These are phyloP conservation scores for Begonia fuchsioides DNA, from an alignment of 306 rosid species.

Conservation along the genomic window DNA sequence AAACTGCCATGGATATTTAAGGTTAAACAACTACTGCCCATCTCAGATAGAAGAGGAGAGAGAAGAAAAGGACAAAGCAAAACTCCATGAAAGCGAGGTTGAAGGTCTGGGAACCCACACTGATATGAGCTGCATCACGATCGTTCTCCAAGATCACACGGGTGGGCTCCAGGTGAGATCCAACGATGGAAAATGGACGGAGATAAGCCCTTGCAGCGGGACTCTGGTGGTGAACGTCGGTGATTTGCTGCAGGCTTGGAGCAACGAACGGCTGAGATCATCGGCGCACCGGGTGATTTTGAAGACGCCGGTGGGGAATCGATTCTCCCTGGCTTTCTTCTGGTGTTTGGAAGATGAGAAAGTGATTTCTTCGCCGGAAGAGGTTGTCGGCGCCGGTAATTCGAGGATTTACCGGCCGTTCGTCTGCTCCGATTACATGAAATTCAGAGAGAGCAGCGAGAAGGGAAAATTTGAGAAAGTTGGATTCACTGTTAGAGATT, in stretches of 20 bases:
- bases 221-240: constrained; percentile 80
- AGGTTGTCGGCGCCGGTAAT: constrained; percentile 52
- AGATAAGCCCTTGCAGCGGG: constrained; percentile 61
- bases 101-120: constrained; percentile 98
- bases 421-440: constrained; percentile 61
- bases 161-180: constrained; percentile 90
- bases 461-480: constrained; percentile 84
- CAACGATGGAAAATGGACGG: constrained; percentile 68
- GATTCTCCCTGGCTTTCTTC: constrained; percentile 81
- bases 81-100: constrained; percentile 4
- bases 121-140: constrained; percentile 88
- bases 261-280: constrained; percentile 66
- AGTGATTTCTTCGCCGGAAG: constrained; percentile 50
- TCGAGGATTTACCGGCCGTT: constrained; percentile 44
- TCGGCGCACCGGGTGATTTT: constrained; percentile 80
- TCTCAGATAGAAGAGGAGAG: neutral
- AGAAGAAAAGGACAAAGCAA: too few relatives aligned
- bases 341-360: constrained; percentile 92
- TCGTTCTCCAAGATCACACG: constrained; percentile 62
- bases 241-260: constrained; percentile 92
- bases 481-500: constrained; percentile 74
- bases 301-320: constrained; percentile 29
- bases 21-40: constrained; percentile 59
- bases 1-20: constrained; percentile 76
- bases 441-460: constrained; percentile 73